A percentile compares a stretch with the other conserved stretches of the same genome.
Conservation (phyloP, 805 yeast genomes). For the Kodamaea laetipori region DNA sequence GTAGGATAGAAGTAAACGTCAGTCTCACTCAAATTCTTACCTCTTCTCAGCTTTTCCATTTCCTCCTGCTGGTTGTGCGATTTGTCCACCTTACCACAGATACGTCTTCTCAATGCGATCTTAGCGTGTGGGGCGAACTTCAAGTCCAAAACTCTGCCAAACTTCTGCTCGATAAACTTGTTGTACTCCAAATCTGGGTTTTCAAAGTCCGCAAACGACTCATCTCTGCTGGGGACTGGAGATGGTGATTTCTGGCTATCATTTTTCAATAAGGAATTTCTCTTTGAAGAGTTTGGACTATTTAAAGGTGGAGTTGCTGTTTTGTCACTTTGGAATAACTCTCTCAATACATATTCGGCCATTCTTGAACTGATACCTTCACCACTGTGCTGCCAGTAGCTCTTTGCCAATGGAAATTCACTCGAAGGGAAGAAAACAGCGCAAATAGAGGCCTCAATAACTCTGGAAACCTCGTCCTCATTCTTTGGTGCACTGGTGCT, state of each 20-base stretch:
- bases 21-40: conserved; percentile 44
- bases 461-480: conserved; percentile 58
- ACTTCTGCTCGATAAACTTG: conserved; percentile 81
- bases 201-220: conserved; percentile 1
- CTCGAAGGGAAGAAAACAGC: conserved; percentile 73
- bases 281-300: neutral
- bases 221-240: neutral
- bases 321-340: conserved; percentile 36
- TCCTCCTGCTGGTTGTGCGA: conserved; percentile 29
- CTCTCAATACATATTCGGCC: conserved; percentile 80
- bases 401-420: conserved; percentile 66
- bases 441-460: conserved; percentile 69
- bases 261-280: neutral
- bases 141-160: conserved; percentile 84
- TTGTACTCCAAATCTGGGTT: conserved; percentile 47
- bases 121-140: conserved; percentile 77
- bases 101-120: conserved; percentile 68
- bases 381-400: conserved; percentile 97
- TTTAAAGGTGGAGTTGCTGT: neutral
- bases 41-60: conserved; percentile 30
- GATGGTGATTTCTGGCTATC: neutral
- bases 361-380: conserved; percentile 92
- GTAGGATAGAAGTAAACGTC: conserved; percentile 85
- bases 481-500: conserved; percentile 67
- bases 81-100: conserved; percentile 64